Conservation (phyloP, 306 rosid genomes). For the Lathyrus oleraceus region DNA sequence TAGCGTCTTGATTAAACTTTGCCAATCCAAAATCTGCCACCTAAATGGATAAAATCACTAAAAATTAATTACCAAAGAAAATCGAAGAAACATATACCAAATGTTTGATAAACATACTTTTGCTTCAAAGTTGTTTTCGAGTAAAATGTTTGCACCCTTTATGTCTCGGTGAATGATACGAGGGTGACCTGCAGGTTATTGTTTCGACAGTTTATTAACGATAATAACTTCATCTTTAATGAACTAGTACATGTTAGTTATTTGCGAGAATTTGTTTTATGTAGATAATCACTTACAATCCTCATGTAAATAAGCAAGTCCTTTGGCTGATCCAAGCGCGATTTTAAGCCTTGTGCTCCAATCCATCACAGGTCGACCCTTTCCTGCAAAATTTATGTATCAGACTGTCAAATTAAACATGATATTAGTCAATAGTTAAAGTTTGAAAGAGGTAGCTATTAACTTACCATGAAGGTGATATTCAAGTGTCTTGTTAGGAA, state of each 20-base stretch:
- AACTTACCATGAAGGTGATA: slow-evolving; percentile 74
- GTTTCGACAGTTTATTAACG: background rate
- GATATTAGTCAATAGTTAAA: background rate
- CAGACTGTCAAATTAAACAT: background rate
- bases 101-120: slow-evolving; percentile 48
- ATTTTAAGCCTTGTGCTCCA: slow-evolving; percentile 72
- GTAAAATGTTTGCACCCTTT: slow-evolving; percentile 76
- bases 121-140: slow-evolving; percentile 76
- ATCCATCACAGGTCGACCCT: slow-evolving; percentile 55
- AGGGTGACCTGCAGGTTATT: slow-evolving; percentile 68
- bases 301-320: slow-evolving; percentile 93
- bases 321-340: slow-evolving; percentile 84
- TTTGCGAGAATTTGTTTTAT: background rate
- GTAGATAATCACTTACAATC: slow-evolving; percentile 58
- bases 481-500: slow-evolving; percentile 79
- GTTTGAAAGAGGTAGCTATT: background rate
- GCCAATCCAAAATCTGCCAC: slow-evolving; percentile 95
- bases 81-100: background rate
- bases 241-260: background rate
- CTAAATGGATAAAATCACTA: slow-evolving; percentile 37
- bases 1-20: slow-evolving; percentile 66
- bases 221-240: background rate
- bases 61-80: background rate
- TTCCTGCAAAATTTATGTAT: slow-evolving; percentile 37
- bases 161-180: slow-evolving; percentile 92